Percentiles rank a stretch among this genome's conserved stretches.
phyloP scores from a whole-genome alignment of 495 filamentous ascomycete genomes.

The Penicillium cosmopolitanum region DNA sequence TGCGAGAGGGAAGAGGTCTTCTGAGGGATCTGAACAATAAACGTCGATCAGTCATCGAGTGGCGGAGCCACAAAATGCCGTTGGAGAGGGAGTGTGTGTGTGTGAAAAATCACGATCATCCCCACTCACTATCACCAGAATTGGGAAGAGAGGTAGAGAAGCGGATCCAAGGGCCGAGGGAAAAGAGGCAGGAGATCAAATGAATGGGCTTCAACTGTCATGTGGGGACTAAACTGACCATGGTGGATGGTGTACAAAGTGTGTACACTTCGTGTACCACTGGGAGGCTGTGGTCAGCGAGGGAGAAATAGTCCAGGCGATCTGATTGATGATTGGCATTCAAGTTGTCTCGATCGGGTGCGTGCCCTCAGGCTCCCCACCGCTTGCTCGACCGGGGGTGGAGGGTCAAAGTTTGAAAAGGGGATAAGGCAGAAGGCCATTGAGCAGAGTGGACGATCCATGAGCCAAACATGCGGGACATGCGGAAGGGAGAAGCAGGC shows the following conservation, averaged over 20 bases:
- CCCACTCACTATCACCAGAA: slow-evolving; percentile 15
- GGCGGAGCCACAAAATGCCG: slow-evolving; percentile 2
- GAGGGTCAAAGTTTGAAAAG: neutral
- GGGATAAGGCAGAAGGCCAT: neutral
- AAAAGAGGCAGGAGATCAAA: neutral
- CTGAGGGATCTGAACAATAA: neutral
- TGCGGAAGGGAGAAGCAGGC: neutral
- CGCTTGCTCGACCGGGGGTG: slow-evolving; percentile 16
- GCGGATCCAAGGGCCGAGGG: slow-evolving; percentile 2
- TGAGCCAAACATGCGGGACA: neutral
- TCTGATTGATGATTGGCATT: slow-evolving; percentile 17
- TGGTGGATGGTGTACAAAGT: neutral
- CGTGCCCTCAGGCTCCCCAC: slow-evolving; percentile 19
- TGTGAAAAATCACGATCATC: slow-evolving; percentile 1
- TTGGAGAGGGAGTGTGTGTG: neutral
- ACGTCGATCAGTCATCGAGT: slow-evolving; percentile 13
- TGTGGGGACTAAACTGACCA: slow-evolving; percentile 18
- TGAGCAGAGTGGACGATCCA: neutral
- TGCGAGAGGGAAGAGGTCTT: neutral
- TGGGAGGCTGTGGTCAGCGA: slow-evolving; percentile 1
- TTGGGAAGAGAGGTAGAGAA: slow-evolving; percentile 9
- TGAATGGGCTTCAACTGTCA: slow-evolving; percentile 14
- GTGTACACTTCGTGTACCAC: neutral
- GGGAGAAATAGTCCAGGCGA: slow-evolving; percentile 22
- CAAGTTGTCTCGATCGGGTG: slow-evolving; percentile 19